Evolutionary conservation across 805 yeast species (phyloP).

Genomic region (Nakazawaea ishiwadae): DNA sequence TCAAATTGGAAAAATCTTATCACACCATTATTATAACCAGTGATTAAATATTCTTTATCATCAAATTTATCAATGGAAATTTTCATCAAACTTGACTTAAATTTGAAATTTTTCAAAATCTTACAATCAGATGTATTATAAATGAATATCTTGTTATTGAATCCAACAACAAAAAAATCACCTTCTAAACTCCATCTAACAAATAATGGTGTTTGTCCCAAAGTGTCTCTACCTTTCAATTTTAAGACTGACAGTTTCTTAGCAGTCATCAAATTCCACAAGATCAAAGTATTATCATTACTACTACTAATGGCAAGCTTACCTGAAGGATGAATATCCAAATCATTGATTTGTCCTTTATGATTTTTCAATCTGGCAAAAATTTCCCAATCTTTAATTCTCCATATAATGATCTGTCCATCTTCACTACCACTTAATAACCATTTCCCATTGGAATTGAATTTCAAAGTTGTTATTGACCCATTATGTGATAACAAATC

Average conservation of each 20-base stretch:
- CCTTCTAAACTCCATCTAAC: constrained; percentile 69
- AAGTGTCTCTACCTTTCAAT: constrained; percentile 61
- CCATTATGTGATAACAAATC: constrained; percentile 87
- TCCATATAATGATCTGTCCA: constrained; percentile 86
- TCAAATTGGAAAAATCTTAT: constrained; percentile 51
- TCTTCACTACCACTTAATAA: constrained; percentile 86
- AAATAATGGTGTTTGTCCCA: constrained; percentile 58
- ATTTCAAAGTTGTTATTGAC: constrained; percentile 71
- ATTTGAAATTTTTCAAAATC: constrained; percentile 46
- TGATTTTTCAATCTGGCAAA: constrained; percentile 90
- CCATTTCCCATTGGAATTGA: constrained; percentile 83
- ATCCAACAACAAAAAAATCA: constrained; percentile 71
- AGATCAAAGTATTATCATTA: constrained; percentile 73
- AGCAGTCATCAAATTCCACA: constrained; percentile 97
- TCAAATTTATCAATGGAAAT: constrained; percentile 46
- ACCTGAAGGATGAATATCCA: constrained; percentile 87
- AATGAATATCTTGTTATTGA: constrained; percentile 57
- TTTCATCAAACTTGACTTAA: constrained; percentile 62
- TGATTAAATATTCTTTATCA: constrained; percentile 51
- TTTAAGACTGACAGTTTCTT: constrained; percentile 86
- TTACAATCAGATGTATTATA: constrained; percentile 62
- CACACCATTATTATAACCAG: constrained; percentile 70
- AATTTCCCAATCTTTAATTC: constrained; percentile 95
- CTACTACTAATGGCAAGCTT: constrained; percentile 88
- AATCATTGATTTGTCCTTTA: constrained; percentile 72